Evolutionary conservation across 257 asterid species (phyloP).

Genomic region (Jacaranda mimosifolia): DNA sequence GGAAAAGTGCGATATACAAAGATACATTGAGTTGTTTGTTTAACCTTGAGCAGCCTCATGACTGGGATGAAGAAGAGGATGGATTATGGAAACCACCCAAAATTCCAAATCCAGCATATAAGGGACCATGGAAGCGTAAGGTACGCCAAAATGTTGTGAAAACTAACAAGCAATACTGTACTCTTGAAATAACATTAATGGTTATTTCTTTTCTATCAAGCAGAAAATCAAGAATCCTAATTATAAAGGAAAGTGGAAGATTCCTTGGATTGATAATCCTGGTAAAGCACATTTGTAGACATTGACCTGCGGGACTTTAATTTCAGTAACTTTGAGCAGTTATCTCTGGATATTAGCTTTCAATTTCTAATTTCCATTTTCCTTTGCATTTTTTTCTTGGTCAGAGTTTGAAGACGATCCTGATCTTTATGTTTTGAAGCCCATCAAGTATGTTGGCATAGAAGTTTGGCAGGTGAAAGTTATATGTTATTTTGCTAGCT

Average conservation of each 20-base stretch:
- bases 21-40: slow-evolving; percentile 29
- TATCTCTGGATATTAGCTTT: neutral
- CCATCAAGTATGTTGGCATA: slow-evolving; percentile 83
- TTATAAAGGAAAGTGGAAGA: slow-evolving; percentile 95
- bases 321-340: slow-evolving; percentile 15
- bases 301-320: slow-evolving; percentile 5
- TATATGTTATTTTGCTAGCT: neutral
- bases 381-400: slow-evolving; percentile 6
- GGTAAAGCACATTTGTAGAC: slow-evolving; percentile 48
- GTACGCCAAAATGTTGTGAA: slow-evolving; percentile 38
- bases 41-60: slow-evolving; percentile 69
- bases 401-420: slow-evolving; percentile 94
- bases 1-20: neutral
- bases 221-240: slow-evolving; percentile 93
- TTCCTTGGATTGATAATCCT: slow-evolving; percentile 94
- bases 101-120: slow-evolving; percentile 83
- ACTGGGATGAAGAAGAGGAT: slow-evolving; percentile 98
- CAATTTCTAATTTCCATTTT: neutral
- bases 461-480: slow-evolving; percentile 90
- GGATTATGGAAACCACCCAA: slow-evolving; percentile 86
- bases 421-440: slow-evolving; percentile 84
- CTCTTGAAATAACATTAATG: slow-evolving; percentile 24
- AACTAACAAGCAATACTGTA: slow-evolving; percentile 16
- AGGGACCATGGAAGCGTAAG: slow-evolving; percentile 85
- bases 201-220: slow-evolving; percentile 16